Evolutionary conservation across 2,329 filamentous ascomycete genomes (phyloP), one percentile per base, ranked within the genome.

Genomic region (Stachybotrys chlorohalonatus): DNA sequence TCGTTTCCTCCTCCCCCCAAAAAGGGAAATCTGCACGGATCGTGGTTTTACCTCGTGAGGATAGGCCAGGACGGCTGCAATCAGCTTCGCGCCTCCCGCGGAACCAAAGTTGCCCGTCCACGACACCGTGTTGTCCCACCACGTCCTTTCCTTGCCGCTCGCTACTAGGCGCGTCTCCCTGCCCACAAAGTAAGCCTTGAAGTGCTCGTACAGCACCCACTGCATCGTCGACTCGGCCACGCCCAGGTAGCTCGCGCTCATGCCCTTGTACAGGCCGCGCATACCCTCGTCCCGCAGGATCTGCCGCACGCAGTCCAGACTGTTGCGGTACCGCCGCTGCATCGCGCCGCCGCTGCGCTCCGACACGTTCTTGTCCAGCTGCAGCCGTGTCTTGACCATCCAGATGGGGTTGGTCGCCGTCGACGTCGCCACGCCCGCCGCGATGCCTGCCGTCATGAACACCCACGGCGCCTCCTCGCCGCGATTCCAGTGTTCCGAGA

Each of bases 361-460:
- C 15, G 86, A 87, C 53, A 84, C 82, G 66, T 89, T 89, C 75
- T 92, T 95, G 75, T 97, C 92, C 39, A 97, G 81, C 73, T 97
- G 92, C 62, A 97, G 70, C 36, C 92, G 80, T 47, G 92, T 97
- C 79, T 97, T 97, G 66, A 97, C 84, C 59, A 97, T 81, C 92
- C 92, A 97, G 65, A 97, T 96, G 1, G 92, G 92, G 70, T 96
- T 96, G 45, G 92, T 97, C 24, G 87, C 89, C 1, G 93, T 96
- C 50, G 89, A 89, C 0, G 93, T 96, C 7, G 86, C 85, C 48
- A 96, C 82, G 2, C 92, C 92, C 1, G 92, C 91, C 15, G 81
- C 78, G 1, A 88, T 83, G 6, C 89, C 92, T 1, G 90, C 86
- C 50, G 82, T 75, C 8, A 96, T 77, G 68, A 96, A 90, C 11